Percentiles rank a stretch among this genome's conserved stretches.
Evolutionary conservation across 371 early-diverging fungal genomes (phyloP).

Genomic region (Mucor circinelloides): DNA sequence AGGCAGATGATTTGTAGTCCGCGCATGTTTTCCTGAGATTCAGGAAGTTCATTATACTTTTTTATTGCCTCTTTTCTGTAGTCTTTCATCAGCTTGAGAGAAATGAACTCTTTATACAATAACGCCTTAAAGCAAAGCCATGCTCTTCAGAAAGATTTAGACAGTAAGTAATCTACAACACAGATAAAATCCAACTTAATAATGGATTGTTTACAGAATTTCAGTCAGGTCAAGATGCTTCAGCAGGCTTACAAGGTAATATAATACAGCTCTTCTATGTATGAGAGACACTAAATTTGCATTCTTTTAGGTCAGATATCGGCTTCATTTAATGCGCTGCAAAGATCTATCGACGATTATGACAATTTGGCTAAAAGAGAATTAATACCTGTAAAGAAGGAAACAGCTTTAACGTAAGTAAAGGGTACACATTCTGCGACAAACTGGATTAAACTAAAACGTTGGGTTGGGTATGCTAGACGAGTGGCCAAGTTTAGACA

Average conservation of each 20-base stretch:
- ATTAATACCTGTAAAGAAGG: conserved; percentile 72
- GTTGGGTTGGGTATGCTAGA: conserved; percentile 29
- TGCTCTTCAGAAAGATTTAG: conserved; percentile 57
- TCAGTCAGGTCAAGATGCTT: conserved; percentile 60
- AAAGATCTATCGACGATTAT: conserved; percentile 75
- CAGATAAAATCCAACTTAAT: not conserved
- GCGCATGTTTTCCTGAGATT: not conserved
- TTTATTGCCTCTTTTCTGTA: not conserved
- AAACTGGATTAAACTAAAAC: not conserved
- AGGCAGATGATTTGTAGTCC: not conserved
- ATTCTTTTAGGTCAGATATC: conserved; percentile 68
- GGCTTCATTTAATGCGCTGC: conserved; percentile 64
- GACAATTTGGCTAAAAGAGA: conserved; percentile 75
- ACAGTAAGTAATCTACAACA: conserved; percentile 28
- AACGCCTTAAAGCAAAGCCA: conserved; percentile 64
- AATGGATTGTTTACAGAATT: conserved; percentile 36
- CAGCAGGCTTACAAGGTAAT: conserved; percentile 64
- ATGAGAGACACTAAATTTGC: not conserved
- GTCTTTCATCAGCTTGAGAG: not conserved
- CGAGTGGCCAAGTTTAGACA: conserved; percentile 69
- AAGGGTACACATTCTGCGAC: too few species aligned
- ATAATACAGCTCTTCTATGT: not conserved
- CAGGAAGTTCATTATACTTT: not conserved
- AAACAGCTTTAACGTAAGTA: conserved; percentile 69
- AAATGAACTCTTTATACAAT: conserved; percentile 67